Base-by-base conservation (phyloP, 1,284 basidiomycete genomes). In the Sparassis latifolia region DNA sequence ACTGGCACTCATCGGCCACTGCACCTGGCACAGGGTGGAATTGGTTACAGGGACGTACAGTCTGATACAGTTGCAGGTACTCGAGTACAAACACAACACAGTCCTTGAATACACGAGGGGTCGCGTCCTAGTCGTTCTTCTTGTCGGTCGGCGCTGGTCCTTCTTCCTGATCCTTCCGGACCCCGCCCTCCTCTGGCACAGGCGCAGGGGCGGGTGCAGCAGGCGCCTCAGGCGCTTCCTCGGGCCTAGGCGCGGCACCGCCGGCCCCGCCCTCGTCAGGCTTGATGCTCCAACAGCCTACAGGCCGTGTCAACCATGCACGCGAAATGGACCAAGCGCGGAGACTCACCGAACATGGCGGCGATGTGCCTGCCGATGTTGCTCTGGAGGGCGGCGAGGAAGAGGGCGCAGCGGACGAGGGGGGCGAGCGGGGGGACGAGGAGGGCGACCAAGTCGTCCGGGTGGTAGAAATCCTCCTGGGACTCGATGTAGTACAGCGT, bases 391-490 rank as follows among this genome's bases (percentile, higher is more conserved):
- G 71, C 72, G 0, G 70, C 67, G 2, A 69, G 53, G 10, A 66
- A 62, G 40, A 82, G 67, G 9, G 56, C 65, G 28, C 72, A 43
- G 7, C 67, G 63, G 20, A 74, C 61, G 46, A 80, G 50, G 0
- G 76, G 74, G 0, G 68, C 59, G 20, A 81, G 65, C 2, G 78
- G 76, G 0, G 82, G 78, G 2, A 80, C 50, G 20, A 82, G 10
- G 20, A 80, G 66, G 3, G 73, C 67, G 31, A 72, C 60, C 41
- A 83, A 52, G 55, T 80, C 81, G 50, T 80, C 78, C 0, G 79
- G 73, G 56, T 82, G 79, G 61, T 80, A 84, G 57, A 79, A 82
- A 57, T 84, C 79, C 56, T 83, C 80, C 55, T 84, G 80, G 47
- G 69, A 66, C 1, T 69, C 61, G 48, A 84, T 82, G 50, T 77